phyloP scores from a whole-genome alignment of 495 filamentous ascomycete genomes.

The Annulohypoxylon nitens region DNA sequence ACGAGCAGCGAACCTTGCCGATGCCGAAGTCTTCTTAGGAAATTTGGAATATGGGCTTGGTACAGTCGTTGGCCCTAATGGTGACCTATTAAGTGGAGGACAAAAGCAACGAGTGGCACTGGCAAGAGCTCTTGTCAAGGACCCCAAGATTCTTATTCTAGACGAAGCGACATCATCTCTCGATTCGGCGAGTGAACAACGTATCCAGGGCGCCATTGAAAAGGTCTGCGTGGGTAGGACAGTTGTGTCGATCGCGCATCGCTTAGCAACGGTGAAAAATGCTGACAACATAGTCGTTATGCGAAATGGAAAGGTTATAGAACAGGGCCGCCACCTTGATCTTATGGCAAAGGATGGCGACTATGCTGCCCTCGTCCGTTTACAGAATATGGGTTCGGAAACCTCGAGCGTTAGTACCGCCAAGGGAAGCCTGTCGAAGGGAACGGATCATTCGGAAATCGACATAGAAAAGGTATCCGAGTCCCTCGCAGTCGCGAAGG shows the following conservation, averaged over 20 bases:
- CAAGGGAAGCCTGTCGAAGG: constrained; percentile 34
- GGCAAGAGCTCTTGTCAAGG: constrained; percentile 63
- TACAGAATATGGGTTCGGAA: constrained; percentile 51
- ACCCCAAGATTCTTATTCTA: constrained; percentile 63
- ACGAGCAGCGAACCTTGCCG: constrained; percentile 54
- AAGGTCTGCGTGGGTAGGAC: constrained; percentile 66
- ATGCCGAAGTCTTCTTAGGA: constrained; percentile 56
- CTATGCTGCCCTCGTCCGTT: constrained; percentile 59
- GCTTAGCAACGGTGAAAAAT: constrained; percentile 73
- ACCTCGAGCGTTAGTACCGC: constrained; percentile 47
- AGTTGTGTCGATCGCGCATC: constrained; percentile 80
- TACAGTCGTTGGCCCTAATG: constrained; percentile 63
- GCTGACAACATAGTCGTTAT: constrained; percentile 74
- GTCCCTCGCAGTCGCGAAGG: constrained; percentile 28
- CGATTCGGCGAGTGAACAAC: constrained; percentile 66
- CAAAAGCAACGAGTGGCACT: constrained; percentile 75
- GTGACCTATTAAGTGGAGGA: constrained; percentile 65
- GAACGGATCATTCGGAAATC: constrained; percentile 31
- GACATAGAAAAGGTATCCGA: constrained; percentile 57
- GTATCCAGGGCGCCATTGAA: constrained; percentile 65
- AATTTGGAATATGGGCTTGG: constrained; percentile 58
- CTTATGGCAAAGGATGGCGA: constrained; percentile 52
- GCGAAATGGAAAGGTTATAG: constrained; percentile 66
- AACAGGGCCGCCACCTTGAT: constrained; percentile 66
- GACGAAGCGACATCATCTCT: constrained; percentile 70